phyloP scores from a whole-genome alignment of 1,284 basidiomycete species.

The Marasmius tenuissimus region DNA sequence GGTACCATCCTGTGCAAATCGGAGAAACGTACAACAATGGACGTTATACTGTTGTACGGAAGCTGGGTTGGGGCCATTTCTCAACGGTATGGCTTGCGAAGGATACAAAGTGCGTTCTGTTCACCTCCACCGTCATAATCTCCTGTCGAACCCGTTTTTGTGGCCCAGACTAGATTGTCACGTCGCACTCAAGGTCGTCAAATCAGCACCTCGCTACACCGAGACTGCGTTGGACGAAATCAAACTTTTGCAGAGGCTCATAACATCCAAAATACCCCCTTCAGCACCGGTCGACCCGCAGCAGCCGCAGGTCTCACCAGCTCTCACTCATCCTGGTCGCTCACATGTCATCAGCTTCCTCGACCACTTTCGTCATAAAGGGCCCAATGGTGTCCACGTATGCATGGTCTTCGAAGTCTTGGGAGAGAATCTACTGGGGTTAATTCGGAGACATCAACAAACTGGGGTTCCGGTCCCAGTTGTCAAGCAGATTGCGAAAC shows the following conservation, averaged over 20 bases:
- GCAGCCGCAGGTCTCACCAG: background rate
- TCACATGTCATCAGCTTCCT: constrained; percentile 1
- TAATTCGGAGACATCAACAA: constrained; percentile 95
- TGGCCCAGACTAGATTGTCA: constrained; percentile 82
- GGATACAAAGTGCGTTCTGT: constrained; percentile 71
- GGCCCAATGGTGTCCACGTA: constrained; percentile 95
- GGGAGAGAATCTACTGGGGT: constrained; percentile 95
- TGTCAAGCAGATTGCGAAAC: constrained; percentile 97
- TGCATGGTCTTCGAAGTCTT: constrained; percentile 99
- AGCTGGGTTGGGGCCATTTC: constrained; percentile 99
- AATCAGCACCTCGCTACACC: constrained; percentile 95
- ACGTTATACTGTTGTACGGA: constrained; percentile 89
- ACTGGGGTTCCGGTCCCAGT: constrained; percentile 94
- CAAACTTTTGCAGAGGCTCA: constrained; percentile 94
- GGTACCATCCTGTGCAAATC: constrained; percentile 95
- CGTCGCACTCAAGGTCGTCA: constrained; percentile 98
- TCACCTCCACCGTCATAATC: constrained; percentile 14
- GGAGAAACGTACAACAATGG: constrained; percentile 90
- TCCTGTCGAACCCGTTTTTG: constrained; percentile 7
- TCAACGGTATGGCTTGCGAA: constrained; percentile 92
- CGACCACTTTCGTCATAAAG: constrained; percentile 59
- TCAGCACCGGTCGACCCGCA: background rate
- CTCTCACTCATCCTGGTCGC: background rate
- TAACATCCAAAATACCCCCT: constrained; percentile 80
- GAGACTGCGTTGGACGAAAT: constrained; percentile 99